Conservation (phyloP, 352 stramenopile genomes). For the Globisporangium polare region DNA sequence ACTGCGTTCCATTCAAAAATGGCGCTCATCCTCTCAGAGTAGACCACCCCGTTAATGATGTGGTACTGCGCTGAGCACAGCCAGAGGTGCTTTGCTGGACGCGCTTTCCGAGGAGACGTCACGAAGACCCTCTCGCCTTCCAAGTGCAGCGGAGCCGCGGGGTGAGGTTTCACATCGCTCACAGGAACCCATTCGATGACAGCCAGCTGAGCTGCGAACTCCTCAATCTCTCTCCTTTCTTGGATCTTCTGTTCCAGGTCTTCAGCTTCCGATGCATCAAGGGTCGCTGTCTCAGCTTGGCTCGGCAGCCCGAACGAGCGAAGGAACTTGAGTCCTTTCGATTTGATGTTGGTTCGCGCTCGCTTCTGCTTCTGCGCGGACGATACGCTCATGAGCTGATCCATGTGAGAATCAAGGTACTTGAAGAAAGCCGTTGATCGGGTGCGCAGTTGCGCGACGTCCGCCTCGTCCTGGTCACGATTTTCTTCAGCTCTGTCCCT, state of each 20-base stretch:
- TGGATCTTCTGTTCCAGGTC: slow-evolving; percentile 29
- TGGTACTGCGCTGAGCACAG: slow-evolving; percentile 66
- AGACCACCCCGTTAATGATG: slow-evolving; percentile 44
- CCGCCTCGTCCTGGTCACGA: slow-evolving; percentile 13
- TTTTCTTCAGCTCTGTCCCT: slow-evolving; percentile 10
- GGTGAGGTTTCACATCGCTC: slow-evolving; percentile 29
- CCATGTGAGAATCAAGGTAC: slow-evolving; percentile 61
- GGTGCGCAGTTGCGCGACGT: slow-evolving; percentile 22
- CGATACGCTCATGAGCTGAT: slow-evolving; percentile 35
- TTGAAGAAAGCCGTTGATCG: slow-evolving; percentile 55
- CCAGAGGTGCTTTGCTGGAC: slow-evolving; percentile 40
- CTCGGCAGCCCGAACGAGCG: slow-evolving; percentile 30
- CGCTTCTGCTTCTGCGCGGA: slow-evolving; percentile 23
- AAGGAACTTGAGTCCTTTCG: slow-evolving; percentile 51
- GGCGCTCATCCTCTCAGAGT: slow-evolving; percentile 34
- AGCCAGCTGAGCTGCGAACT: slow-evolving; percentile 55
- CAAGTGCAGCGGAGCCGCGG: slow-evolving; percentile 34
- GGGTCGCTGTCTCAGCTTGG: slow-evolving; percentile 14
- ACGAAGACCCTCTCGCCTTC: slow-evolving; percentile 35
- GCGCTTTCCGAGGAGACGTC: slow-evolving; percentile 33
- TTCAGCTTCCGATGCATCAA: slow-evolving; percentile 15
- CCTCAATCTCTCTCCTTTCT: slow-evolving; percentile 47
- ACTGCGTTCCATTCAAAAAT: slow-evolving; percentile 46
- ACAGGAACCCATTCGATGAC: slow-evolving; percentile 64
- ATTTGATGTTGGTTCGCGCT: slow-evolving; percentile 40